Conservation (phyloP, 1,139 yeast genomes). For the Protomyces macrosporus region DNA sequence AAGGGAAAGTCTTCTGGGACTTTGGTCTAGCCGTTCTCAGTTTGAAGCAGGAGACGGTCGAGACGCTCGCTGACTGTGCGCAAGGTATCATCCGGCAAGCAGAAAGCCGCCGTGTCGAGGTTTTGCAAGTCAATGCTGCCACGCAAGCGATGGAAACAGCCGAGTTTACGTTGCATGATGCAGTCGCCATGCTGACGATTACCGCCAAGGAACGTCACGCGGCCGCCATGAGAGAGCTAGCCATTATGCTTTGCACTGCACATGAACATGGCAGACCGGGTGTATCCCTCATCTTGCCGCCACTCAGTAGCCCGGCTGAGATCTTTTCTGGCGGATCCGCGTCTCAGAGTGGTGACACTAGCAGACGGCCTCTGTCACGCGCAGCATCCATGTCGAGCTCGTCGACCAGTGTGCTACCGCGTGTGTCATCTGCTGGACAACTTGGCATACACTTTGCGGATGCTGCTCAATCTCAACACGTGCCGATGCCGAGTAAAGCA, state of each 20-base stretch:
- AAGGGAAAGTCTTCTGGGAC: constrained; percentile 25
- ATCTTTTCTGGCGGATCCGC: neutral
- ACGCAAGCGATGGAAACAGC: neutral
- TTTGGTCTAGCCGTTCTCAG: constrained; percentile 14
- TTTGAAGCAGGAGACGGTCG: constrained; percentile 11
- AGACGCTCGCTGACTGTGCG: neutral
- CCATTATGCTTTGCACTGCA: neutral
- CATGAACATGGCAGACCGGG: neutral
- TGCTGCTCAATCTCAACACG: neutral
- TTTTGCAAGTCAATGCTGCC: neutral
- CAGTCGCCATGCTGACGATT: neutral
- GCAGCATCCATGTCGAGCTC: neutral
- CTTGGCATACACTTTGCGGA: neutral
- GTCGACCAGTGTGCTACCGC: neutral
- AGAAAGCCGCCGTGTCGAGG: neutral
- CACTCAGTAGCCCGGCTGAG: constrained; percentile 5
- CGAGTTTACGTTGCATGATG: neutral
- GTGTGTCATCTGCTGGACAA: neutral
- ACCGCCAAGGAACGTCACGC: constrained; percentile 16
- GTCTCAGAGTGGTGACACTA: neutral
- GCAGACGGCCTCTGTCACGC: neutral
- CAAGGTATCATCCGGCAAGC: neutral
- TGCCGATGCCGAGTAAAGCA: neutral
- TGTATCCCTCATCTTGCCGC: constrained; percentile 1
- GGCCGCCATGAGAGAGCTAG: constrained; percentile 15